Percentiles rank a stretch among this genome's conserved stretches.
Evolutionary conservation across 768 basidiomycete genomes (phyloP).

Genomic region (Fomitopsis serialis): DNA sequence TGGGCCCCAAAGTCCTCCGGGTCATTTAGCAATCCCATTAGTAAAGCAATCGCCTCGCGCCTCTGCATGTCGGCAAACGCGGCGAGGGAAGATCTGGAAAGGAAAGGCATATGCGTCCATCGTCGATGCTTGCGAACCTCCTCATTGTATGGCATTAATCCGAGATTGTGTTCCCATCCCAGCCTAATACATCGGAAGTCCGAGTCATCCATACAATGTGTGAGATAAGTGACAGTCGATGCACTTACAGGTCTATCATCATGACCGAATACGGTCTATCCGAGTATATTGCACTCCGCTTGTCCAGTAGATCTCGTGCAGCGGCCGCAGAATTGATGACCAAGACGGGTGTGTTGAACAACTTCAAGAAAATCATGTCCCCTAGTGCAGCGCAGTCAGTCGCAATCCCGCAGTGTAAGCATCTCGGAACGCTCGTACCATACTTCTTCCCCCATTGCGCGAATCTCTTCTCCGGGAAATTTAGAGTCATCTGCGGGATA

Average conservation of each 20-base stretch:
- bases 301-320: slow-evolving; percentile 13
- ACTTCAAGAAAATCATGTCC: not conserved
- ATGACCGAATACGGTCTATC: slow-evolving; percentile 8
- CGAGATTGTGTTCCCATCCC: not conserved
- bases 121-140: not conserved
- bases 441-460: not conserved
- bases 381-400: not conserved
- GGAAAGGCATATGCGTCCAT: not conserved
- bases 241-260: not conserved
- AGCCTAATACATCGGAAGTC: not conserved
- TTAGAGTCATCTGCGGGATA: no score
- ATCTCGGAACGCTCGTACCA: not conserved
- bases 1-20: not conserved
- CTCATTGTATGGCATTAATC: not conserved
- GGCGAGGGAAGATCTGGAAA: not conserved
- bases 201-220: not conserved
- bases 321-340: not conserved
- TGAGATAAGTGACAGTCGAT: not conserved
- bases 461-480: not conserved
- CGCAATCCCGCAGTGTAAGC: not conserved
- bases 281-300: slow-evolving; percentile 23
- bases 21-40: not conserved
- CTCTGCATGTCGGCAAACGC: not conserved
- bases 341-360: not conserved
- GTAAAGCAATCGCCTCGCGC: not conserved